Evolutionary conservation across 1,139 yeast species (phyloP), one percentile per base, ranked within the genome.

Genomic region (Suhomyces atakaporum): DNA sequence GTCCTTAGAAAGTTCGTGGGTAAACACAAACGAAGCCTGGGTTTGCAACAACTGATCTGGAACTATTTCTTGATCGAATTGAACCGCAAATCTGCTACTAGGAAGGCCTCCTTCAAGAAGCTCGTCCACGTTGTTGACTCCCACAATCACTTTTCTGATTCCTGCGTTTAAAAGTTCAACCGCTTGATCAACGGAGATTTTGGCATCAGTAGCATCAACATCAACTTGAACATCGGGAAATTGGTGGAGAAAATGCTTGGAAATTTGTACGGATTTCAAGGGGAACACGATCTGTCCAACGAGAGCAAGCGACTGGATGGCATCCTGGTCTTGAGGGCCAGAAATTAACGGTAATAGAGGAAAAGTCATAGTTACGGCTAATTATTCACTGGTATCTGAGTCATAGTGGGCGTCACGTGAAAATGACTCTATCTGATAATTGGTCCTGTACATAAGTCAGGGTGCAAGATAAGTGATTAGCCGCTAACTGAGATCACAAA

Each of bases 151-250:
- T 12, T 70, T 69, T 23, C 64, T 55, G 13, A 84, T 77, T 20
- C 96, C 96, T 36, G 73, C 72, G 53, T 89, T 88, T 45, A 86
- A 72, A 24, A 86, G 54, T 9, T 66, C 70, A 25, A 85, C 67
- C 16, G 77, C 55, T 24, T 66, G 62, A 39, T 81, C 83, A 10
- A 57, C 52, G 12, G 54, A 35, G 18, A 61, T 47, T 4, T 36
- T 39, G 4, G 45, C 32, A 8, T 34, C 31, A 4, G 60, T 46
- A 11, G 65, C 64, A 46, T 68, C 74, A 22, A 76, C 70, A 33
- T 53, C 54, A 12, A 68, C 52, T 16, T 56, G 58, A 26, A 66
- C 49, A 19, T 51, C 32, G 8, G 75, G 74, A 41, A 63, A 69
- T 29, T 52, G 53, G 31, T 56, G 54, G 31, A 66, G 51, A 36